Conservation (phyloP, 208 protist species). For the Leishmania tarentolae region DNA sequence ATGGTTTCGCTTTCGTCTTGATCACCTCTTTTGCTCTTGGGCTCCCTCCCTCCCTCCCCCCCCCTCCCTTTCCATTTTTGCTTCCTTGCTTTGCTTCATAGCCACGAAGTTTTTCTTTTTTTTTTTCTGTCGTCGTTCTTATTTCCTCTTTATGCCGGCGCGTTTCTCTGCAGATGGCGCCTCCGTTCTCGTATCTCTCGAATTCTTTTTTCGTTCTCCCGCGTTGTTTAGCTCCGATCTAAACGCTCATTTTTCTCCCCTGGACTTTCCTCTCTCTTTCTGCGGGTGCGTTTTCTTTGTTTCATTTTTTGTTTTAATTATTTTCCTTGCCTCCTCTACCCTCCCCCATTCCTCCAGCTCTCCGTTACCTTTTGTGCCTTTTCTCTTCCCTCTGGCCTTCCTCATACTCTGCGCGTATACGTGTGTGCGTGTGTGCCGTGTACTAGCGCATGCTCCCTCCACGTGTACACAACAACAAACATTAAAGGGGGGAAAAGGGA, state of each 20-base stretch:
- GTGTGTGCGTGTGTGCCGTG: too few relatives aligned
- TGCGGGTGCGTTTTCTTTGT: too few relatives aligned
- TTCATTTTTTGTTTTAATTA: too few relatives aligned
- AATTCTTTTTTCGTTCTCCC: neutral
- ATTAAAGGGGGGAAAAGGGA: too few relatives aligned
- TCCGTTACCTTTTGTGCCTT: neutral
- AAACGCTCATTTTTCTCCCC: too few relatives aligned
- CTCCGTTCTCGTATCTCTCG: neutral
- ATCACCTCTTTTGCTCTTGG: neutral
- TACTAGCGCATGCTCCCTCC: too few relatives aligned
- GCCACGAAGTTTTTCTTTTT: neutral
- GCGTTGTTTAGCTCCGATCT: too few relatives aligned
- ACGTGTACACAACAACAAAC: too few relatives aligned
- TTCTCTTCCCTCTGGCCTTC: neutral
- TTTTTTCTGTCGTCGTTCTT: neutral
- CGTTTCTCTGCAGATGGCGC: neutral
- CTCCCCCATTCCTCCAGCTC: slow-evolving; percentile 3
- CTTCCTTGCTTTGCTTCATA: neutral
- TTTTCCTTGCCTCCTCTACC: too few relatives aligned
- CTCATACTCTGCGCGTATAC: neutral
- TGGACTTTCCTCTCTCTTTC: too few relatives aligned
- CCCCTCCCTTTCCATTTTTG: neutral
- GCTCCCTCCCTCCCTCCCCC: neutral
- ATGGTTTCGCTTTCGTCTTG: neutral
- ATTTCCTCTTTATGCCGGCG: neutral